Evolutionary conservation across 2,329 filamentous ascomycete species (phyloP).

Genomic region (Ascochyta pisi): DNA sequence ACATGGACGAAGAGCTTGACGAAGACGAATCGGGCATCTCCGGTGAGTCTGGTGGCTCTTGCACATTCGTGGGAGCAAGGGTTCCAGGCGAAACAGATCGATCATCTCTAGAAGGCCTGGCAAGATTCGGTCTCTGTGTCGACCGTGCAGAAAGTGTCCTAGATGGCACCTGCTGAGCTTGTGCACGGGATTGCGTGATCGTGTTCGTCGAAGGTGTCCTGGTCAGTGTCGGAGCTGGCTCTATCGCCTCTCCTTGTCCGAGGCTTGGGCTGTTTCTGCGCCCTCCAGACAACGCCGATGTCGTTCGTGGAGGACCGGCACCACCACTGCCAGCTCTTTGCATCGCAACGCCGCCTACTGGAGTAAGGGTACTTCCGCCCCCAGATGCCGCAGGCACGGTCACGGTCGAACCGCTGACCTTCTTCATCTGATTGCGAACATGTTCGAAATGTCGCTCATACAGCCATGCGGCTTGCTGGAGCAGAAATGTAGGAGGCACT

Average conservation of each 20-base stretch:
- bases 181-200: conserved; percentile 51
- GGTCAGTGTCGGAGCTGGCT: conserved; percentile 48
- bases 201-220: conserved; percentile 58
- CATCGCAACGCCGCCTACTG: conserved; percentile 55
- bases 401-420: conserved; percentile 66
- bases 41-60: conserved; percentile 30
- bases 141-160: conserved; percentile 38
- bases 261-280: conserved; percentile 62
- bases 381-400: conserved; percentile 57
- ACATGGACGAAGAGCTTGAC: conserved; percentile 44
- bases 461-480: conserved; percentile 92
- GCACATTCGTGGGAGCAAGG: conserved; percentile 8
- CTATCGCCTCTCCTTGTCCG: conserved; percentile 55
- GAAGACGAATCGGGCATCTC: conserved; percentile 35
- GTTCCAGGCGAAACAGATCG: conserved; percentile 11
- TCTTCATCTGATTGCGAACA: conserved; percentile 88
- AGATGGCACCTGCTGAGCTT: conserved; percentile 31
- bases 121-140: conserved; percentile 30
- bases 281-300: conserved; percentile 65
- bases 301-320: conserved; percentile 52
- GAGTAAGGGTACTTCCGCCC: conserved; percentile 52
- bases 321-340: conserved; percentile 59
- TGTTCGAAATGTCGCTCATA: conserved; percentile 91
- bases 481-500: conserved; percentile 84
- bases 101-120: conserved; percentile 27